These are phyloP conservation scores for Camelina neglecta DNA, from an alignment of 345 rosid species.

Conservation along the genomic window DNA sequence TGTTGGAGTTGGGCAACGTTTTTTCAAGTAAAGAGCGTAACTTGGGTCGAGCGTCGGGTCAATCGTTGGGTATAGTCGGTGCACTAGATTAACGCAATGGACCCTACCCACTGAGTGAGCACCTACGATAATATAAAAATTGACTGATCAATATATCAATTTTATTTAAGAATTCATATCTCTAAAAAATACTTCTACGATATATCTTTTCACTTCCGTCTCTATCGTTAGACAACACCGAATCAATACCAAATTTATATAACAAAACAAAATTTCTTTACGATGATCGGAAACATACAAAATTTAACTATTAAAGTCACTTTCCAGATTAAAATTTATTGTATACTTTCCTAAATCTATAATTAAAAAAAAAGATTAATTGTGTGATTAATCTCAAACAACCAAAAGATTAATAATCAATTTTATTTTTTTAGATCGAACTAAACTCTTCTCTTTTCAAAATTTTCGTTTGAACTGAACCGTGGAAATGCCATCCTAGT, in stretches of 20 bases:
- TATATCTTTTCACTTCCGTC: not conserved
- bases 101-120: conserved; percentile 89
- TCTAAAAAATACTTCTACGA: not conserved
- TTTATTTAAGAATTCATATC: not conserved
- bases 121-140: conserved; percentile 46
- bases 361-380: not conserved
- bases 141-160: conserved; percentile 19
- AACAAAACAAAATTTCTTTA: not conserved
- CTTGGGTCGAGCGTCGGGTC: conserved; percentile 72
- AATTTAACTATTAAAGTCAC: not conserved
- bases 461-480: too few relatives aligned
- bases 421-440: too few relatives aligned
- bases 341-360: not conserved
- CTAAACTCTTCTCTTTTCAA: not conserved
- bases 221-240: not conserved
- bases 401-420: too few relatives aligned
- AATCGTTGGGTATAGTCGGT: conserved; percentile 70
- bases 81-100: conserved; percentile 74
- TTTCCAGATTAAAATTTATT: not conserved
- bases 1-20: conserved; percentile 64
- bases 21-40: conserved; percentile 66
- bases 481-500: not conserved
- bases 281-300: not conserved
- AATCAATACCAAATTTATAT: conserved; percentile 6
- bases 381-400: not conserved